Evolutionary conservation across 352 stramenopile species (phyloP).

Genomic region (Phytopythium oedochilum): DNA sequence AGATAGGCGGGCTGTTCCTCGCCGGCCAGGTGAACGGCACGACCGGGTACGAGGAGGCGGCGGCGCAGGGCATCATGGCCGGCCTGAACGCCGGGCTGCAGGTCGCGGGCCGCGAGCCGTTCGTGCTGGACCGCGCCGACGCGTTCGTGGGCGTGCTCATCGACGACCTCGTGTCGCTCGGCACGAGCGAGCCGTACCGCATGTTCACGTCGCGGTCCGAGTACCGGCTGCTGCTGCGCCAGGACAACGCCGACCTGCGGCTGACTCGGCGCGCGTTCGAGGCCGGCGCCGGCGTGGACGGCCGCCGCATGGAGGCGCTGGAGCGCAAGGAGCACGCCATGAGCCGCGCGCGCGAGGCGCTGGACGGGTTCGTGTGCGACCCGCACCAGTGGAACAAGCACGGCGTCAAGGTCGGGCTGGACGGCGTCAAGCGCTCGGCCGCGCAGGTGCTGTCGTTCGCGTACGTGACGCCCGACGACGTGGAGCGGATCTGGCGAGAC

Average conservation of each 20-base stretch:
- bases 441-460: conserved; percentile 73
- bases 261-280: conserved; percentile 93
- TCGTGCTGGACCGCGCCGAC: conserved; percentile 93
- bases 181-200: conserved; percentile 96
- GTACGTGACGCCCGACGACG: conserved; percentile 42
- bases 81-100: conserved; percentile 93
- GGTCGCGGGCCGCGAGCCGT: conserved; percentile 51
- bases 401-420: conserved; percentile 64
- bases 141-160: conserved; percentile 98
- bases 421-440: conserved; percentile 77
- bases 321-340: conserved; percentile 82
- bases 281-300: conserved; percentile 58
- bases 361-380: conserved; percentile 59
- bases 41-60: conserved; percentile 99
- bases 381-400: conserved; percentile 84
- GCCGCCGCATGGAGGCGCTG: conserved; percentile 75
- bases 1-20: conserved; percentile 91
- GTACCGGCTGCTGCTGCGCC: conserved; percentile 80
- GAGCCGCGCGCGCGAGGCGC: conserved; percentile 32
- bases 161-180: conserved; percentile 97
- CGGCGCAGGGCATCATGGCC: conserved; percentile 96
- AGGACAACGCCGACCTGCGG: conserved; percentile 97
- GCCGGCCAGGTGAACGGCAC: conserved; percentile 99
- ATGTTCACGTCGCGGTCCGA: conserved; percentile 99
- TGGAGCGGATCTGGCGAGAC: conserved; percentile 54